These are phyloP conservation scores for Pulveroboletus sp. DNA, from an alignment of 768 basidiomycete genomes.

Conservation along the genomic window DNA sequence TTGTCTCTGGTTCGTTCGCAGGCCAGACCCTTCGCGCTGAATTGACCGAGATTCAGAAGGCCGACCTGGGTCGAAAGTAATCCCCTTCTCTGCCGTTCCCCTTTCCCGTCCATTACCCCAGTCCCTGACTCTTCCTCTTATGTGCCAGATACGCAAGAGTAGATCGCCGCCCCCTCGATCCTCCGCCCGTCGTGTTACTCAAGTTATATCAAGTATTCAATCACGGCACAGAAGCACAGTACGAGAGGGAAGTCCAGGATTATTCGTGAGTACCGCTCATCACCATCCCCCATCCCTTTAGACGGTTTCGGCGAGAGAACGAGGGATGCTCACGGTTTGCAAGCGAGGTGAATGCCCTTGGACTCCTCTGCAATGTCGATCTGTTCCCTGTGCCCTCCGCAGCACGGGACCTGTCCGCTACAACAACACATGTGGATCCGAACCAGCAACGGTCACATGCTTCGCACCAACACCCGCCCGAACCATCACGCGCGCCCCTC, in stretches of 20 bases:
- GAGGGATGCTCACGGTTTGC: conserved; percentile 7
- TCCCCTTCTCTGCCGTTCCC: conserved; percentile 5
- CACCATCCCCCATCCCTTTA: neutral
- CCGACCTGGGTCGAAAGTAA: conserved; percentile 64
- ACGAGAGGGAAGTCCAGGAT: conserved; percentile 45
- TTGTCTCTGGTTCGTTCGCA: conserved; percentile 54
- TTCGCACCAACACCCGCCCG: conserved; percentile 4
- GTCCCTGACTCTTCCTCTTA: conserved; percentile 1
- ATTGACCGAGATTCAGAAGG: conserved; percentile 59
- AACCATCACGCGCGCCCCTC: conserved; percentile 6
- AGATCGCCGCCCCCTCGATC: conserved; percentile 65
- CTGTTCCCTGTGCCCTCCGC: conserved; percentile 54
- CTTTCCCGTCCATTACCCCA: neutral
- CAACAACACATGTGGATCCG: conserved; percentile 1
- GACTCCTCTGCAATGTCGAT: conserved; percentile 74
- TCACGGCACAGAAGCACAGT: conserved; percentile 34
- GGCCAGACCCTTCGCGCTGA: conserved; percentile 52
- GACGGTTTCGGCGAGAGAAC: neutral
- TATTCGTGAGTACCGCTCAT: conserved; percentile 39
- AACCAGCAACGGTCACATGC: conserved; percentile 13
- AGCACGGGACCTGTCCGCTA: conserved; percentile 4
- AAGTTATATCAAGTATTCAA: conserved; percentile 46
- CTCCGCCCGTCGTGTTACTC: conserved; percentile 55
- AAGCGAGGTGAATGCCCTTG: conserved; percentile 59
- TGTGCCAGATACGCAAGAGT: conserved; percentile 49